Evolutionary conservation across 1,284 basidiomycete genomes (phyloP), one percentile per base, ranked within the genome.

Genomic region (Rhodotorula sp.): DNA sequence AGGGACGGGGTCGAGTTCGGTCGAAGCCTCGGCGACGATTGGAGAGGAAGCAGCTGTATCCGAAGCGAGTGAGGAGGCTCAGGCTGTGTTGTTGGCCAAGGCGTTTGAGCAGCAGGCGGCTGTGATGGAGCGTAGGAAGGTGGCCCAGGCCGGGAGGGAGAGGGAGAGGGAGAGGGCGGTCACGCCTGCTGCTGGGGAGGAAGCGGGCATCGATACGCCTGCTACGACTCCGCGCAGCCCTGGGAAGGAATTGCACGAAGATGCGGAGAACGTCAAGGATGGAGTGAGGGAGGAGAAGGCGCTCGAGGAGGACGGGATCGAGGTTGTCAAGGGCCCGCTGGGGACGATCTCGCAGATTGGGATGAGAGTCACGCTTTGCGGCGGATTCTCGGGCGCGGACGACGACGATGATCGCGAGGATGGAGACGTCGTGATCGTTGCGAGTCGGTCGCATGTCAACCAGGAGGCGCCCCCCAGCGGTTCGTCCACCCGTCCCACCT

Each of bases 191-290:
- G 51, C 51, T 13, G 57, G 59, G 18, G 63, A 67, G 15, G 62
- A 70, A 16, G 37, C 64, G n/a, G 20, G 48, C 7, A 10, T 52
- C 54, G 65, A 70, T n/a, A 74, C 73, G 40, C 70, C 73, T 1
- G 73, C 73, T 5, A 74, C 73, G 51, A 74, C 73, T 28, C 73
- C 73, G 22, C 57, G 73, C 20, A 72, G 68, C 20, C 73, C 68
- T 11, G 63, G 52, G 15, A 59, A 70, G 40, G 64, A 69, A 24
- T 15, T 52, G 40, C 48, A 57, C 7, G 64, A 37, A 31, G 60
- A 64, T 11, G 31, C 37, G 7, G 26, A 6, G 10, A 37, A 30
- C 22, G 28, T 47, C 53, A 34, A 47, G 54, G 47, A 20, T 28
- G 31, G n/a, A 2, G 50, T 28, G 34, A 52, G 51, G 37, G 48